Evolutionary conservation across 768 basidiomycete species (phyloP), one percentile per base, ranked within the genome.

Genomic region (Mycena venus): DNA sequence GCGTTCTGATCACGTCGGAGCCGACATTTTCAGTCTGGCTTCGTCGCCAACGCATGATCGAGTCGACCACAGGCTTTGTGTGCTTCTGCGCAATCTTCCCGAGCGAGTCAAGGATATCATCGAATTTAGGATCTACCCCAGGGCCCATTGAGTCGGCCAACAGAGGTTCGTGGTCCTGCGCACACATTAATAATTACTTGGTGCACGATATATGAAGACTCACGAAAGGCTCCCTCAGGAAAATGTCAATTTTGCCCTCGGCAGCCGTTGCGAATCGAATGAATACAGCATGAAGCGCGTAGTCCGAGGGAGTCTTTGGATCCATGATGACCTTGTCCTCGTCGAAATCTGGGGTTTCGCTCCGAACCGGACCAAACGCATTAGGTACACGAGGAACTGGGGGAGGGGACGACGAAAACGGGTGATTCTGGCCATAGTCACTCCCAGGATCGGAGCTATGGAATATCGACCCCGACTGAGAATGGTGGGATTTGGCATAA

Each of bases 51-150:
- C 93, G 91, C 88, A 93, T 93, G 75, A 98, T 91, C 0, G 95
- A 93, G 73, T 96, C 96, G 44, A 96, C 89, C 6, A 97, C 95
- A 53, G 92, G 90, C 79, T 95, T 95, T 8, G 95, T 89, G 73
- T 96, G 92, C 66, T 94, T 95, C 77, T 93, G 94, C 10, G 94
- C 96, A 73, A 97, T 93, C 79, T 94, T 93, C 11, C 93, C 96
- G 15, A 99, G 88, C 5, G 95, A 95, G 19, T 90, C 88, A n/a
- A 98, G 88, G 12, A 93, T 89, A n/a, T 93, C 91, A 78, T 99
- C 97, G 74, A 99, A 95, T 74, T 92, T 90, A 2, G 88, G 80
- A 80, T 98, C 96, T 4, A 94, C 88, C 2, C 91, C 89, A 0
- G 91, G 88, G 23, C 94, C 96, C 80, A 98, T 90, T 71, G 88